Base-by-base conservation (phyloP, 2,329 filamentous ascomycete genomes). In the Mycosphaerella sp. region DNA sequence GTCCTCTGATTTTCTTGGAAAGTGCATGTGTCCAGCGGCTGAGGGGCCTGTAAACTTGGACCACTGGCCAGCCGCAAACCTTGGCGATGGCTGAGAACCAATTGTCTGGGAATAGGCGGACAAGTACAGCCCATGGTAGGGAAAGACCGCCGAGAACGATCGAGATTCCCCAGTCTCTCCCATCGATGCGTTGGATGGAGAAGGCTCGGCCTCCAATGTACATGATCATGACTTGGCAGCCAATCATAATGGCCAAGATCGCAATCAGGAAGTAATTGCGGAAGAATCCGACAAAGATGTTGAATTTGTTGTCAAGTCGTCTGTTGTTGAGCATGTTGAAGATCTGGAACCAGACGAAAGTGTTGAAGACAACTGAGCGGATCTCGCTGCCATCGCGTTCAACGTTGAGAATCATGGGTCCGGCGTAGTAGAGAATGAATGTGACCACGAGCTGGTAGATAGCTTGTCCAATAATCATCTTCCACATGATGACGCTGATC, bases 291-390 rank as follows among this genome's bases (percentile, higher is more conserved):
- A 95, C 90, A 54, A 97, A 90, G 57, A 97, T 89, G 71, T 97
- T 97, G 77, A 95, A 90, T 52, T 83, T 80, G 72, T 97, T 97
- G 69, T 97, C 91, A 49, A 97, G 77, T 13, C 91, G 88, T 53
- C 91, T 87, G 72, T 95, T 95, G 75, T 97, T 96, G 80, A 94
- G 87, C 68, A 95, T 86, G 71, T 96, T 97, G 75, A 97, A 97
- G 61, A 97, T 93, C 64, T 96, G 91, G 89, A 97, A 95, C 91
- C 91, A 97, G 48, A 96, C 90, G 67, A 97, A 97, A 0, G 89
- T 93, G 75, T 97, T 97, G 79, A 97, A 97, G 5, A 97, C 87
- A 44, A 96, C 77, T 2, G 89, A 94, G 49, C 82, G 76, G 54
- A 94, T 76, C 62, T 86, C 76, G 6, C 69, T 65, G 8, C 78